Base-by-base conservation (phyloP, 352 stramenopile genomes). In the Phytophthora palmivora region DNA sequence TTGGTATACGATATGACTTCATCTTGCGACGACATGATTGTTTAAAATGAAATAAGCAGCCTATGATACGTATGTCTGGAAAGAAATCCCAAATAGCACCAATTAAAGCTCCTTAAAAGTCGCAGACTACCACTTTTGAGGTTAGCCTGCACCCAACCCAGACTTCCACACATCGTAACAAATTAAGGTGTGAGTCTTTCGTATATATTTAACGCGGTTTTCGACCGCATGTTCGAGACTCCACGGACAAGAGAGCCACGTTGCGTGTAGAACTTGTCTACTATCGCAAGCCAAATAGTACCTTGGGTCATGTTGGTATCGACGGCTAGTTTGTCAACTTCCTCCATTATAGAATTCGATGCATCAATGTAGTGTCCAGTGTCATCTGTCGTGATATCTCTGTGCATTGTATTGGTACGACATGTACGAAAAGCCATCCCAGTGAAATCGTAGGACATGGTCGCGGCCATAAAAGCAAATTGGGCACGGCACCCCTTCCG, bases 31-130 rank as follows among this genome's bases (percentile, higher is more conserved):
- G 34, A 19, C 36, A 47, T 21, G 49, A 22, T 16, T 47, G 37
- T 14, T 47, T 57, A 39, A 57, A 47, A 19, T 57, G 34, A 21
- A 57, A 47, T 9, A 39, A 47, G 7, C 49, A 57, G 2, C 49
- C 22, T 7, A 47, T 57, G 7, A 57, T 57, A 8, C 36, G 21
- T 15, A 57, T 21, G n/a, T 39, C 26, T 10, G 22, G n/a, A n/a
- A 41, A 47, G 24, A 22, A 57, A 15, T 38, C 22, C 5, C 24
- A n/a, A 18, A 57, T 41, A 15, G 36, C 49, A 28, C 22, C 16
- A 16, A 57, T 57, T 6, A 57, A 15, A 30, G 34, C 36, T 11
- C 14, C 19, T 6, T 57, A 21, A 14, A 57, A 47, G 16, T 38
- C 49, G n/a, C 34, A 57, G 1, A 47, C 37, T n/a, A 47, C 22